These are phyloP conservation scores for Platanthera zijinensis DNA, from an alignment of 106 monocot species.

Conservation along the genomic window DNA sequence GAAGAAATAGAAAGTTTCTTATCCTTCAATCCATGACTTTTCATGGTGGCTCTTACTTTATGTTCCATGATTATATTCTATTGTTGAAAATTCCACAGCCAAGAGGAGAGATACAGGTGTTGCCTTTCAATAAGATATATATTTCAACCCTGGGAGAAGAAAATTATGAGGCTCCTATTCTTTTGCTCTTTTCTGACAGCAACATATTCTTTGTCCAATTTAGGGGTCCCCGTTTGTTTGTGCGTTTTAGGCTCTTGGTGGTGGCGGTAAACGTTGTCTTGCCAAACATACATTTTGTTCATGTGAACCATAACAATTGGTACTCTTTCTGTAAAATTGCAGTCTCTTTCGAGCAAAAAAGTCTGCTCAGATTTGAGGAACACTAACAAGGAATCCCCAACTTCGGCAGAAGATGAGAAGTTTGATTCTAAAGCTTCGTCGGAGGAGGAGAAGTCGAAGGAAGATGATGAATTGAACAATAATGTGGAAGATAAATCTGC, in stretches of 20 bases:
- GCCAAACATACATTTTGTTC: too few relatives aligned
- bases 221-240: too few relatives aligned
- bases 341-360: neutral
- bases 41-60: neutral
- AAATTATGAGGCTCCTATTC: neutral
- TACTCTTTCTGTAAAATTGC: neutral
- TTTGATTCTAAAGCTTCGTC: too few relatives aligned
- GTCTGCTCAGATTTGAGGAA: neutral
- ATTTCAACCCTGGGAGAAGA: neutral
- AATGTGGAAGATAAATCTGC: too few relatives aligned
- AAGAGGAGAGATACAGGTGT: neutral
- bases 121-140: neutral
- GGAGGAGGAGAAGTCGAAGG: neutral
- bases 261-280: too few relatives aligned
- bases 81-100: neutral
- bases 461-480: neutral
- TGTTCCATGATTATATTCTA: neutral
- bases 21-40: neutral
- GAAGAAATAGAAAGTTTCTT: neutral
- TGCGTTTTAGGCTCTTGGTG: too few relatives aligned
- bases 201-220: neutral
- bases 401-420: neutral
- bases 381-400: neutral
- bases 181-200: neutral
- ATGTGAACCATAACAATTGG: neutral